Evolutionary conservation across 805 yeast genomes (phyloP).

Genomic region (Priceomyces fermenticarens): DNA sequence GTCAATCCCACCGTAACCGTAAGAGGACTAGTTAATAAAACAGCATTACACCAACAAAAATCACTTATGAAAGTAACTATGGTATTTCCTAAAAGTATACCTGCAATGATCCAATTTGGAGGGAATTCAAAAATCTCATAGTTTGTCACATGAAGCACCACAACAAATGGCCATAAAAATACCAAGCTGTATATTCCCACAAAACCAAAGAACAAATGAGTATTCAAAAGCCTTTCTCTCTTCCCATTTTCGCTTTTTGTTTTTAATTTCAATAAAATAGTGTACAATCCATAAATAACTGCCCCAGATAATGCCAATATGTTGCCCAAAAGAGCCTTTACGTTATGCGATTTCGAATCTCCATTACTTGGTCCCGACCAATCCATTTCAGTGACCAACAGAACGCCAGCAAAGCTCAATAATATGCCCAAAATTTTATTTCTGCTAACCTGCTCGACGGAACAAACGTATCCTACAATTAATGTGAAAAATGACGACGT

Average conservation of each 20-base stretch:
- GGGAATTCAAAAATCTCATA: slow-evolving; percentile 77
- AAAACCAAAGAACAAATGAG: slow-evolving; percentile 89
- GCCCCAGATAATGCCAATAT: slow-evolving; percentile 81
- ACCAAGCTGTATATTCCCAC: slow-evolving; percentile 83
- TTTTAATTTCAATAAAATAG: slow-evolving; percentile 73
- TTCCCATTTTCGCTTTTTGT: slow-evolving; percentile 44
- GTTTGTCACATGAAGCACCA: slow-evolving; percentile 60
- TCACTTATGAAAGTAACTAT: slow-evolving; percentile 81
- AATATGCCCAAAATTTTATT: slow-evolving; percentile 68
- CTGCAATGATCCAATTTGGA: slow-evolving; percentile 44
- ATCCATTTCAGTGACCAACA: slow-evolving; percentile 74
- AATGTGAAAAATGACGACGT: slow-evolving; percentile 93
- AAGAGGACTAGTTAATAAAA: slow-evolving; percentile 87
- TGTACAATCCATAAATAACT: slow-evolving; percentile 84
- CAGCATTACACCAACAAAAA: slow-evolving; percentile 94
- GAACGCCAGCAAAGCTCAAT: slow-evolving; percentile 73
- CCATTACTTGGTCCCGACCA: slow-evolving; percentile 25
- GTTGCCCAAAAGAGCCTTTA: slow-evolving; percentile 60
- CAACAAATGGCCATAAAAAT: slow-evolving; percentile 77
- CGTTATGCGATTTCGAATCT: slow-evolving; percentile 18
- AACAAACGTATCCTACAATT: slow-evolving; percentile 68
- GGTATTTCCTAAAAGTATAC: slow-evolving; percentile 51
- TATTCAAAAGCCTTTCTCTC: slow-evolving; percentile 73
- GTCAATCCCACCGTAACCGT: slow-evolving; percentile 95
- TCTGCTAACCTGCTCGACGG: slow-evolving; percentile 65